These are phyloP conservation scores for Hanseniaspora thailandica DNA, from an alignment of 805 yeast species.

Conservation along the genomic window DNA sequence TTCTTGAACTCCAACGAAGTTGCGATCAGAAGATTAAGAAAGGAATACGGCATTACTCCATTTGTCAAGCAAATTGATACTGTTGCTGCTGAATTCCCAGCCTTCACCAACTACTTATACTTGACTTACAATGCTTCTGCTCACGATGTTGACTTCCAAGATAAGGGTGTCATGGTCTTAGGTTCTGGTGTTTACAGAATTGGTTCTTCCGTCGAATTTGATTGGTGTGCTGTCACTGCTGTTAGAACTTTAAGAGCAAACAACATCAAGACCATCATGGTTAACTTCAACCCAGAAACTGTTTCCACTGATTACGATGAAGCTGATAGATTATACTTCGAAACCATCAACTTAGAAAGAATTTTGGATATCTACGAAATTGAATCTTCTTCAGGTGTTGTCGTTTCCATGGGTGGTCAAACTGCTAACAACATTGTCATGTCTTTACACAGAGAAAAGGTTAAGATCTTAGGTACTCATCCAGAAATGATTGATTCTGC, in stretches of 20 bases:
- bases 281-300: constrained; percentile 96
- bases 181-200: constrained; percentile 99
- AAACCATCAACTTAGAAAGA: constrained; percentile 88
- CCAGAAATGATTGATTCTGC: constrained; percentile 95
- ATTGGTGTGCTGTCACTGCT: constrained; percentile 98
- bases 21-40: constrained; percentile 73
- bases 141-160: constrained; percentile 75
- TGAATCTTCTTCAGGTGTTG: constrained; percentile 80
- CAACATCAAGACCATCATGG: constrained; percentile 87
- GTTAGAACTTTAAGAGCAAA: constrained; percentile 83
- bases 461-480: constrained; percentile 82
- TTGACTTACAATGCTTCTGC: constrained; percentile 88
- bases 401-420: constrained; percentile 96
- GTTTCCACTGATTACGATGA: constrained; percentile 97
- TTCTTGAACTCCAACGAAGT: constrained; percentile 56
- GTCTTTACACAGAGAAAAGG: constrained; percentile 64
- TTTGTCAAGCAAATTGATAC: constrained; percentile 96
- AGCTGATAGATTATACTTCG: constrained; percentile 93
- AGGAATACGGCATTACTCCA: constrained; percentile 69
- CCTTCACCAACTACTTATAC: constrained; percentile 87
- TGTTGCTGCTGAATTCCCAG: constrained; percentile 97
- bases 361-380: constrained; percentile 94
- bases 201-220: constrained; percentile 96
- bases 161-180: constrained; percentile 82
- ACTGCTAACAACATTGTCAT: constrained; percentile 94